These are phyloP conservation scores for Sabuloglossum arenarium DNA, from an alignment of 495 filamentous ascomycete species.

Conservation along the genomic window DNA sequence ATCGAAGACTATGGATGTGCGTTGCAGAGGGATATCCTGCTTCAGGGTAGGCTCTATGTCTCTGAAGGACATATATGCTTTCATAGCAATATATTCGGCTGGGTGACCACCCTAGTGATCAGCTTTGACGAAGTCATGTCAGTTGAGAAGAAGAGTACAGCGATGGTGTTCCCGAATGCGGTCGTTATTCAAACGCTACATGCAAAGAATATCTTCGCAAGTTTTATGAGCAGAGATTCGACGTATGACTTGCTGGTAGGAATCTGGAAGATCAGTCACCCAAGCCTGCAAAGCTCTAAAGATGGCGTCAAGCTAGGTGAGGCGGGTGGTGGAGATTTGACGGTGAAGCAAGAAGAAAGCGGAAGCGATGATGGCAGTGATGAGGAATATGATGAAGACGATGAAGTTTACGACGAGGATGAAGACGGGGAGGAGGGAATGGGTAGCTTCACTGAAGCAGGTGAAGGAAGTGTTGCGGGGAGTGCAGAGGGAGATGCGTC, in stretches of 20 bases:
- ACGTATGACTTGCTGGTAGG: slow-evolving; percentile 94
- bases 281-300: slow-evolving; percentile 64
- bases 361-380: slow-evolving; percentile 31
- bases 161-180: slow-evolving; percentile 90
- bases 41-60: slow-evolving; percentile 85
- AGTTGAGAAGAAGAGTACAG: slow-evolving; percentile 91
- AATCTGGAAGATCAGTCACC: slow-evolving; percentile 95
- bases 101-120: slow-evolving; percentile 92
- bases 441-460: slow-evolving; percentile 37
- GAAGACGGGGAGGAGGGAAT: slow-evolving; percentile 29
- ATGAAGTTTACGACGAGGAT: slow-evolving; percentile 24
- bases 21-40: slow-evolving; percentile 83
- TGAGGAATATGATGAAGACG: slow-evolving; percentile 40
- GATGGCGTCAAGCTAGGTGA: slow-evolving; percentile 68
- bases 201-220: slow-evolving; percentile 86
- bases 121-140: slow-evolving; percentile 95
- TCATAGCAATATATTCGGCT: slow-evolving; percentile 95
- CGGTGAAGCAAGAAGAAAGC: slow-evolving; percentile 49
- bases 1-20: slow-evolving; percentile 98
- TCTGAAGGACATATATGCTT: slow-evolving; percentile 97
- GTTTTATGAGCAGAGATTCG: slow-evolving; percentile 80
- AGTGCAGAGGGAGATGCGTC: slow-evolving; percentile 31
- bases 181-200: slow-evolving; percentile 93
- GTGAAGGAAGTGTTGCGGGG: slow-evolving; percentile 36
- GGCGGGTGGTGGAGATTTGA: slow-evolving; percentile 61